A percentile compares a stretch with the other conserved stretches of the same genome.
phyloP scores from a whole-genome alignment of 352 stramenopile species.

The Thraustochytrium sp. region DNA sequence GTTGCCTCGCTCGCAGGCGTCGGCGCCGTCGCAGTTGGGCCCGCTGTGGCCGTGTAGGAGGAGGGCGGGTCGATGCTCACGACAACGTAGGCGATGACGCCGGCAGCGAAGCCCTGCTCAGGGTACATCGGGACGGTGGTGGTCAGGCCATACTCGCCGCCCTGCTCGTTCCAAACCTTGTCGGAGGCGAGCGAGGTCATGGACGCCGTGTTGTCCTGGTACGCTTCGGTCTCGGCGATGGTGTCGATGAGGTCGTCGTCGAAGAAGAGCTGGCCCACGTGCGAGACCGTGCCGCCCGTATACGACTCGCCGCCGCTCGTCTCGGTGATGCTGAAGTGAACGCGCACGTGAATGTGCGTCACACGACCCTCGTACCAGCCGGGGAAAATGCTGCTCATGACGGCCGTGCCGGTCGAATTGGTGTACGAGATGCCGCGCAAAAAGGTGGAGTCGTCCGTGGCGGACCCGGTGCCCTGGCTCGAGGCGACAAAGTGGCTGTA shows the following conservation, averaged over 20 bases:
- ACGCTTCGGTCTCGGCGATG: neutral
- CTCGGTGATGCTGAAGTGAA: constrained; percentile 25
- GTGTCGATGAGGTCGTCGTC: neutral
- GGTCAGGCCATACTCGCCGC: neutral
- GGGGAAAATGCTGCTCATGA: constrained; percentile 1
- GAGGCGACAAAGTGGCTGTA: constrained; percentile 17
- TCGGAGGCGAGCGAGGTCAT: neutral
- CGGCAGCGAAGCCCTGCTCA: neutral
- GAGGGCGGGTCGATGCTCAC: neutral
- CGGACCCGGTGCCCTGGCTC: neutral
- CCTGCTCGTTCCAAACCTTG: neutral
- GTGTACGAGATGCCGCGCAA: constrained; percentile 11
- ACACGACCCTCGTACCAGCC: constrained; percentile 25
- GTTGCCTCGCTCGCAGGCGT: no score
- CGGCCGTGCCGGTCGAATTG: neutral
- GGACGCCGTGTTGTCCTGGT: neutral
- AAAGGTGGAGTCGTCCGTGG: constrained; percentile 9
- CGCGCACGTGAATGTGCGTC: constrained; percentile 3
- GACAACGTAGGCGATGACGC: neutral
- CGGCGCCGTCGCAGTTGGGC: no score
- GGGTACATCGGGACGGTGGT: neutral
- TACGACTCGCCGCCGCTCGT: neutral
- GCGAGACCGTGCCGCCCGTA: neutral
- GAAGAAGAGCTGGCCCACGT: constrained; percentile 33
- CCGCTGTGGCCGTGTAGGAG: no score